Evolutionary conservation across 257 asterid species (phyloP).

Genomic region (Capsicum rhomboideum): DNA sequence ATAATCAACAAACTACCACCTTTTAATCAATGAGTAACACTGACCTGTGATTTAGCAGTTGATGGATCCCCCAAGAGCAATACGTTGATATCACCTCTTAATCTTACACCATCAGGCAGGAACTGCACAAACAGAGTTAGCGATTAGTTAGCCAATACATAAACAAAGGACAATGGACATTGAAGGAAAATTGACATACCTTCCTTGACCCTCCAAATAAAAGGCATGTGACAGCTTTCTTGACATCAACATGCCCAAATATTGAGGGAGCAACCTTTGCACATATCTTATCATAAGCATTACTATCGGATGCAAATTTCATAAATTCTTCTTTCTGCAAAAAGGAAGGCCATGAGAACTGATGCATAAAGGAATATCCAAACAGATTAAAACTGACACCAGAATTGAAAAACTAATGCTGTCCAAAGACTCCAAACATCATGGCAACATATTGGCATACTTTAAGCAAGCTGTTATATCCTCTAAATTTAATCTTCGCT

Average conservation of each 20-base stretch:
- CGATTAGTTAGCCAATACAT: not conserved
- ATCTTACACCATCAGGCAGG: conserved; percentile 94
- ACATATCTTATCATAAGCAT: conserved; percentile 74
- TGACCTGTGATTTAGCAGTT: conserved; percentile 97
- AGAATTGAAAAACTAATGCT: not conserved
- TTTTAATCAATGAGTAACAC: not conserved
- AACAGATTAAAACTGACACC: not conserved
- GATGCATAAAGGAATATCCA: not conserved
- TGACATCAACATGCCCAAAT: conserved; percentile 89
- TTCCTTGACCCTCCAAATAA: conserved; percentile 97
- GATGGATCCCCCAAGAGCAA: conserved; percentile 98
- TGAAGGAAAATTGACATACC: conserved; percentile 29
- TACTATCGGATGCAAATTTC: conserved; percentile 75
- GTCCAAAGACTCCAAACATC: not conserved
- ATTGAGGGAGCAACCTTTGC: conserved; percentile 91
- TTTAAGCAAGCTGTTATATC: not conserved
- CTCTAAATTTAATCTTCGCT: not conserved
- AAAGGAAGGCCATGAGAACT: not conserved
- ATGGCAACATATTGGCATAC: not conserved
- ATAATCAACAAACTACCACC: not conserved
- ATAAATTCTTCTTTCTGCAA: conserved; percentile 66
- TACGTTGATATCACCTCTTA: conserved; percentile 96
- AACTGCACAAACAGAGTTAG: conserved; percentile 32
- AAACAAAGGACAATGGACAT: not conserved
- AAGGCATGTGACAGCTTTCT: conserved; percentile 95